Base-by-base conservation (phyloP, 257 asterid genomes). In the Gardenia jasminoides region DNA sequence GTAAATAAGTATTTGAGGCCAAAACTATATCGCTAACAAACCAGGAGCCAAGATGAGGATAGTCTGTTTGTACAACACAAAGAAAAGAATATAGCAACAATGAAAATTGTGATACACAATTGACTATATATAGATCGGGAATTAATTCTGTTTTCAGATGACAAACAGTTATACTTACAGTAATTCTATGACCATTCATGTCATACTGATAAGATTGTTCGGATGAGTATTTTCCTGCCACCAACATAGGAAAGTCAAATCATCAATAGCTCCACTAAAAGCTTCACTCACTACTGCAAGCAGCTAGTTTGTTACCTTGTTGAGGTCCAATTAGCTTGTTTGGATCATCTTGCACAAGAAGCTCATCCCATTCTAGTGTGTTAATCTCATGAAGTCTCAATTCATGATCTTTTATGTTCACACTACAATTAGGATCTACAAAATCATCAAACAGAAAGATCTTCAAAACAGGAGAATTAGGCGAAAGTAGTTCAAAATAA, bases 291-390 rank as follows among this genome's bases (percentile, higher is more conserved):
- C 50, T 39, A 67, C 2, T 2, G 67, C 76, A 61, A 61, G 62
- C 39, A 22, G 74, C 52, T 43, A 31, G 78, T 66, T 56, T 26
- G 46, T 72, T 82, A 96, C 98, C 99, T 84, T 87, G 91, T 80
- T 84, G 92, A 48, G 86, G 83, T 83, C 88, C 68, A 68, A 69
- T 84, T 80, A 68, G 80, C 79, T 84, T 88, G 80, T 81, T 86
- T 80, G 94, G 82, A 86, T 90, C 96, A 80, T 84, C 88, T 33
- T 89, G 87, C 78, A 76, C 89, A 88, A 93, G 74, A 88, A 96
- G 99, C 83, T 96, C 99, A 79, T 96, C 99, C 99, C 99, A 96
- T 62, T 96, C 99, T 61, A 96, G 94, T 12, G 98, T 96, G 85
- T 96, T 96, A 78, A 96, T 90, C 83, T 93, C 98, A 72, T 83